Evolutionary conservation across 768 basidiomycete species (phyloP), one percentile per base, ranked within the genome.

Genomic region (Calocera cornea): DNA sequence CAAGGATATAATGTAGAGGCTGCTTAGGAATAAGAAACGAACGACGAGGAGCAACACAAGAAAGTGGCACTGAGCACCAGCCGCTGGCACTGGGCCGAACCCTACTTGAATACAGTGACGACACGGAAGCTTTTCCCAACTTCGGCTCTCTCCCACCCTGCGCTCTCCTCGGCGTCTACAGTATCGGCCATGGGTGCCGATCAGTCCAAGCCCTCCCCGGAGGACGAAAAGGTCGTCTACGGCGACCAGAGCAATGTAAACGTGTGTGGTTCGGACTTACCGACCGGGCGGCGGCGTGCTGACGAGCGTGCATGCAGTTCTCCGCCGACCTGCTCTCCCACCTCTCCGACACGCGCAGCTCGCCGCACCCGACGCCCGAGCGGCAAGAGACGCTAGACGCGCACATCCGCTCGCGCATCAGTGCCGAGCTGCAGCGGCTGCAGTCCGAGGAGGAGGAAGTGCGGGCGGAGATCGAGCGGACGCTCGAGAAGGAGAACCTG

Each of bases 401-500:
- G 24, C 87, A 86, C 69, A 83, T 94, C 68, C 87, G 86, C 40
- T 78, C 84, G 41, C 83, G 85, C 44, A 93, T 95, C 68, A 81
- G 85, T 47, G 79, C 79, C 41, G 90, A 92, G 75, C 78, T 92
- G 19, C 76, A 80, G 33, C 82, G 82, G 41, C 79, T 94, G 70
- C 86, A 83, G 34, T 78, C 80, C 33, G 86, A 90, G 73, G 91
- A 92, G 75, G 84, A 85, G 68, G 75, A 79, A 38, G 86, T 95
- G 12, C 84, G 83, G 47, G 78, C 80, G 60, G 84, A 91, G 77
- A 92, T 95, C 36, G 87, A 90, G 72, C 79, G 75, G 34, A 90
- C 89, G 1, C 79, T 95, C 63, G 89, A 94, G 79, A 88, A 86
- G 78, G 92, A 94, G 79, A 95, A 94, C 77, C 76, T 94, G 64